Conservation (phyloP, 768 basidiomycete species). For the Tricholoma flavovirens region DNA sequence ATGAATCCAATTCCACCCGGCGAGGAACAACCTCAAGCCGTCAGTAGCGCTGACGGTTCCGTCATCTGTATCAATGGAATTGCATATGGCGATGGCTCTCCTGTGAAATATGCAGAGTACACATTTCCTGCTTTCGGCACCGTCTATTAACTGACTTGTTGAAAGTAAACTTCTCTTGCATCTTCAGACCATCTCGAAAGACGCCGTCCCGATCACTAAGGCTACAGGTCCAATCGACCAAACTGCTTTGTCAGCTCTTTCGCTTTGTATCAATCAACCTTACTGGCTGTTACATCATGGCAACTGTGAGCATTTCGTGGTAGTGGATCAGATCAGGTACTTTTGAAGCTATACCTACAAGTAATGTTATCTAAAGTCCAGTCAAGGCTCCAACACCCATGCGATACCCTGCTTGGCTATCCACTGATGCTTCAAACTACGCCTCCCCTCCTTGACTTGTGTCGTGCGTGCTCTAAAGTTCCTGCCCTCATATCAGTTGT, state of each 20-base stretch:
- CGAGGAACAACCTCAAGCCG: slow-evolving; percentile 22
- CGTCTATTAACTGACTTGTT: slow-evolving; percentile 38
- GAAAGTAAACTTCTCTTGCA: slow-evolving; percentile 18
- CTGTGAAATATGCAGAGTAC: slow-evolving; percentile 53
- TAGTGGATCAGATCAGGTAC: slow-evolving; percentile 70
- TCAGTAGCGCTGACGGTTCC: slow-evolving; percentile 27
- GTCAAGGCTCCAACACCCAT: slow-evolving; percentile 49
- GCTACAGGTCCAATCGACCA: slow-evolving; percentile 40
- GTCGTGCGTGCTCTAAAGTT: slow-evolving; percentile 63
- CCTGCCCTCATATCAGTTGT: slow-evolving; percentile 65
- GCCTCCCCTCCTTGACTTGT: slow-evolving; percentile 54
- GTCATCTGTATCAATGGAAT: slow-evolving; percentile 59
- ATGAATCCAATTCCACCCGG: not conserved
- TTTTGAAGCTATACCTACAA: not conserved
- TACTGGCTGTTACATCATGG: slow-evolving; percentile 82
- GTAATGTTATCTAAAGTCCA: not conserved
- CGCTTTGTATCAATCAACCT: slow-evolving; percentile 63
- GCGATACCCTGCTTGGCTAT: slow-evolving; percentile 54
- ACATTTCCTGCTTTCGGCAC: slow-evolving; percentile 1
- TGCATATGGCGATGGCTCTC: slow-evolving; percentile 50
- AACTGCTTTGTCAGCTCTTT: slow-evolving; percentile 47
- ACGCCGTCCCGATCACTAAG: slow-evolving; percentile 28
- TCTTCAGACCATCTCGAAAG: slow-evolving; percentile 26
- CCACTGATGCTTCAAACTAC: slow-evolving; percentile 65
- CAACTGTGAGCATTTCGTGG: slow-evolving; percentile 76